Evolutionary conservation across 2,329 filamentous ascomycete genomes (phyloP).

Genomic region (Penicillium psychrosexuale): DNA sequence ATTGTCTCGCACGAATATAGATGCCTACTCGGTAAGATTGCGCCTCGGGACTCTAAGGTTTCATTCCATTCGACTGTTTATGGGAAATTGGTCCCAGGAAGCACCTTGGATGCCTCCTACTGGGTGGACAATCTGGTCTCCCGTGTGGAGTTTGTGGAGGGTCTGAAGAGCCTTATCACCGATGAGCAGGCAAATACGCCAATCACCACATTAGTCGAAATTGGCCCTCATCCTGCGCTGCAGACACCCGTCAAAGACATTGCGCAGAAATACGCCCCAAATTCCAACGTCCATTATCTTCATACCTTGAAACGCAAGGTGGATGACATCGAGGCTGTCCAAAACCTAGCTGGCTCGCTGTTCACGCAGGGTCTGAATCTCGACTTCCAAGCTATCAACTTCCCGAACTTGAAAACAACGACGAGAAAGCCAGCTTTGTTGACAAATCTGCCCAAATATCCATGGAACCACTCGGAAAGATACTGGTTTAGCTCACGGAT

Average conservation of each 20-base stretch:
- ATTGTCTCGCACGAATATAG: constrained; percentile 17
- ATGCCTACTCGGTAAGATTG: constrained; percentile 20
- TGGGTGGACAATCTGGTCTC: constrained; percentile 25
- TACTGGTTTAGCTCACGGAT: constrained; percentile 22
- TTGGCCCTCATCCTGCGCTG: constrained; percentile 23
- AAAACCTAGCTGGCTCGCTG: constrained; percentile 17
- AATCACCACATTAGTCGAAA: constrained; percentile 17
- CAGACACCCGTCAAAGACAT: constrained; percentile 20
- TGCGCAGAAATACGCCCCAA: constrained; percentile 6
- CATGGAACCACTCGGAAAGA: constrained; percentile 22
- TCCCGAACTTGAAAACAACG: constrained; percentile 9
- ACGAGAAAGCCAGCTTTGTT: constrained; percentile 13
- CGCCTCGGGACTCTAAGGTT: constrained; percentile 11
- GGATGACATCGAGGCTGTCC: constrained; percentile 14
- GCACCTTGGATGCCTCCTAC: constrained; percentile 15
- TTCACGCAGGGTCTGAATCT: constrained; percentile 18
- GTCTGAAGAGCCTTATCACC: constrained; percentile 14
- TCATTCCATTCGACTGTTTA: constrained; percentile 24
- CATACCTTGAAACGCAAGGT: constrained; percentile 20
- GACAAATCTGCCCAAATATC: constrained; percentile 22
- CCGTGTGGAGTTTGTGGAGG: constrained; percentile 22
- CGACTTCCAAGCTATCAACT: constrained; percentile 22
- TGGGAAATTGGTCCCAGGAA: constrained; percentile 15
- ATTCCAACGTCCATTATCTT: constrained; percentile 13
- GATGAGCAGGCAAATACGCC: background rate